Conservation (phyloP, 768 basidiomycete genomes). For the Boletus patriciae region DNA sequence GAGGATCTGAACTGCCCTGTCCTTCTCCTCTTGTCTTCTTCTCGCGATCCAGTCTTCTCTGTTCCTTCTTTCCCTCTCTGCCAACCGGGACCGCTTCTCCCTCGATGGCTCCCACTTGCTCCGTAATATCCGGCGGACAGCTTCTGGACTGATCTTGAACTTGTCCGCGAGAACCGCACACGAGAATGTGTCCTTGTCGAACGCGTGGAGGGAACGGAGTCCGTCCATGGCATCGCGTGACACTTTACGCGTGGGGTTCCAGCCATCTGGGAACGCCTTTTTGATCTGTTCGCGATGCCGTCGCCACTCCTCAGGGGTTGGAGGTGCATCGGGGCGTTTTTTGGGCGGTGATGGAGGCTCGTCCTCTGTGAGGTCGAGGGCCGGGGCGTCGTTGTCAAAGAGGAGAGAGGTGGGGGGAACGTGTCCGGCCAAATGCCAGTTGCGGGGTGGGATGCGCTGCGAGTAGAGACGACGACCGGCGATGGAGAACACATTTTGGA, state of each 20-base stretch:
- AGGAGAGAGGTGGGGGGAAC: constrained; percentile 33
- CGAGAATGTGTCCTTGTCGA: constrained; percentile 63
- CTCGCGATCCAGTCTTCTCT: constrained; percentile 41
- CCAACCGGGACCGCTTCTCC: constrained; percentile 51
- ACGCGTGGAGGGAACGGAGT: constrained; percentile 61
- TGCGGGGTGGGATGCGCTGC: constrained; percentile 22
- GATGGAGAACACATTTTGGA: constrained; percentile 8
- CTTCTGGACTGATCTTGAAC: constrained; percentile 81
- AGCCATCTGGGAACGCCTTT: constrained; percentile 61
- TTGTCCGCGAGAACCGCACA: constrained; percentile 69
- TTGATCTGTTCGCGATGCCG: constrained; percentile 52
- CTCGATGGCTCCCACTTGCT: constrained; percentile 66
- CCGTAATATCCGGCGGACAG: constrained; percentile 74
- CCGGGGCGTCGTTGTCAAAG: constrained; percentile 15
- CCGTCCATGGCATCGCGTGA: constrained; percentile 85
- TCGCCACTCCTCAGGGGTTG: constrained; percentile 47
- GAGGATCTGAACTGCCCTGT: constrained; percentile 37
- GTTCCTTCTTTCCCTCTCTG: constrained; percentile 49
- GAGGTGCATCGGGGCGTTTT: constrained; percentile 15
- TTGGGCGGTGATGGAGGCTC: constrained; percentile 29
- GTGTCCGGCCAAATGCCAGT: constrained; percentile 35
- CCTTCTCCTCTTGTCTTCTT: constrained; percentile 44
- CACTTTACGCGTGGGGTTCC: constrained; percentile 78
- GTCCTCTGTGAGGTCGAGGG: constrained; percentile 32
- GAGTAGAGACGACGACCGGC: constrained; percentile 29